phyloP scores from a whole-genome alignment of 768 basidiomycete species.

The Pleurotus ostreatus region DNA sequence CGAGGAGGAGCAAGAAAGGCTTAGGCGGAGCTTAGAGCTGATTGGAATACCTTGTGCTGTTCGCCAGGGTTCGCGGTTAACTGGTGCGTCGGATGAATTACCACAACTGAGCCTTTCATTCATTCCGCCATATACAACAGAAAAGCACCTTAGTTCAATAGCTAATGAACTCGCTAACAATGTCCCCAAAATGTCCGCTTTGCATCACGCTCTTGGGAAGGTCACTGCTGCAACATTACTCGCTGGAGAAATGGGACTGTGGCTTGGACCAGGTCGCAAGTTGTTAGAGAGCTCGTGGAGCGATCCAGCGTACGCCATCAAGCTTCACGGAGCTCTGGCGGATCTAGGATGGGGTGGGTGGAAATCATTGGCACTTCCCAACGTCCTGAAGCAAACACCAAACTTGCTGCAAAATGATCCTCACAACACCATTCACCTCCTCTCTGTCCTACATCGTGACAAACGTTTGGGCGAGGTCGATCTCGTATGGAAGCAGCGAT shows the following conservation, averaged over 20 bases:
- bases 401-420: conserved; percentile 44
- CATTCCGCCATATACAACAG: conserved; percentile 16
- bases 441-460: conserved; percentile 43
- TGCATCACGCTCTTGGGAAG: conserved; percentile 28
- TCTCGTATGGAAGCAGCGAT: conserved; percentile 50
- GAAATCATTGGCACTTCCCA: conserved; percentile 63
- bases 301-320: conserved; percentile 37
- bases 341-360: conserved; percentile 75
- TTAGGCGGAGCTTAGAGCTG: conserved; percentile 53
- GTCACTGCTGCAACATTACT: conserved; percentile 35
- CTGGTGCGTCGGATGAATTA: conserved; percentile 36
- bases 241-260: conserved; percentile 42
- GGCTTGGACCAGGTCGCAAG: conserved; percentile 51
- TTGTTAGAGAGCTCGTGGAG: conserved; percentile 53
- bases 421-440: conserved; percentile 37
- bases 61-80: conserved; percentile 66
- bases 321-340: conserved; percentile 56
- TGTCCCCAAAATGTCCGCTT: conserved; percentile 19
- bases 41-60: conserved; percentile 55
- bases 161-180: conserved; percentile 27
- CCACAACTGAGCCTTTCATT: not conserved
- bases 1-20: conserved; percentile 28
- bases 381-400: conserved; percentile 47
- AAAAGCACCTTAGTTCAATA: conserved; percentile 30
- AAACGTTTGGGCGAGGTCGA: conserved; percentile 56